Conservation (phyloP, 495 filamentous ascomycete species). For the Podospora tetraspora region DNA sequence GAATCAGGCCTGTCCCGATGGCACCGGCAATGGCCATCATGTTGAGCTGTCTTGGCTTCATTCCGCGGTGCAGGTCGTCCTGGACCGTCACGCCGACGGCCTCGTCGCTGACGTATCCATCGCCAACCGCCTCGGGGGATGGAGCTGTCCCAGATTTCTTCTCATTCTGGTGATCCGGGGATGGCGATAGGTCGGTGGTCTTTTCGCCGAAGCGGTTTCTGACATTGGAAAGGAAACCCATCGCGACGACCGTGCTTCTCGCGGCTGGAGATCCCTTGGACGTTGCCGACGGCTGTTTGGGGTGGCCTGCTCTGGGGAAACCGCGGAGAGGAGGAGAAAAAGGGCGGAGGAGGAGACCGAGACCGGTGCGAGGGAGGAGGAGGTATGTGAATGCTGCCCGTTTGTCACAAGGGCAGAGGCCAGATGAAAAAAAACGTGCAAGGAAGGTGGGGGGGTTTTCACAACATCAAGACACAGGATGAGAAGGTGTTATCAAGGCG, state of each 20-base stretch:
- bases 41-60: slow-evolving; percentile 36
- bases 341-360: background rate
- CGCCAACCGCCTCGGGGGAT: slow-evolving; percentile 10
- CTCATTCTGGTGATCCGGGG: slow-evolving; percentile 21
- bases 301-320: background rate
- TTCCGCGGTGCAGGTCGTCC: slow-evolving; percentile 34
- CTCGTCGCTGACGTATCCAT: slow-evolving; percentile 17
- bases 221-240: background rate
- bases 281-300: background rate
- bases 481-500: background rate
- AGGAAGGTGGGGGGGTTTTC: background rate
- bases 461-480: background rate
- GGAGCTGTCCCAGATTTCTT: slow-evolving; percentile 18
- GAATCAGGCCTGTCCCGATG: slow-evolving; percentile 58
- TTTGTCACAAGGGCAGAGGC: background rate
- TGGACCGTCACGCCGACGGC: slow-evolving; percentile 18
- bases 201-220: background rate
- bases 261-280: background rate
- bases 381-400: background rate
- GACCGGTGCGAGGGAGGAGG: no score
- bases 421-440: background rate
- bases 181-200: slow-evolving; percentile 14
- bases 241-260: background rate
- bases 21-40: slow-evolving; percentile 81
- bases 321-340: background rate